Evolutionary conservation across 768 basidiomycete species (phyloP).

Genomic region (Boletus speciosus): DNA sequence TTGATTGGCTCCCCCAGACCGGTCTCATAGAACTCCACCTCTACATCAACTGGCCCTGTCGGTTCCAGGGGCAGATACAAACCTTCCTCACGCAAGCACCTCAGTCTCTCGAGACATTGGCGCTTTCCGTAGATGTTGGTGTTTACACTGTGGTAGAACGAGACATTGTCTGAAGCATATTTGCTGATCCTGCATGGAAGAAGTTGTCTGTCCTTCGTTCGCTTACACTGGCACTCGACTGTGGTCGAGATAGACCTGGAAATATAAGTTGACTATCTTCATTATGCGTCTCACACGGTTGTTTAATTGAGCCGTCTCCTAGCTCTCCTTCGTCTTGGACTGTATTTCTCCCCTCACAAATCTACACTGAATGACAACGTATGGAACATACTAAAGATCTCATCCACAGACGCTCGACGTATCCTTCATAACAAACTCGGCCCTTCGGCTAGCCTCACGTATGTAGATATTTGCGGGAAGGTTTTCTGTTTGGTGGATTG

Average conservation of each 20-base stretch:
- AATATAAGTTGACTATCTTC: background rate
- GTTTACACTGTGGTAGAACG: rapidly evolving
- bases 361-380: background rate
- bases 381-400: too few species aligned
- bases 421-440: slow-evolving; percentile 1
- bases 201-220: slow-evolving; percentile 6
- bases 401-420: background rate
- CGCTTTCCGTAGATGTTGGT: background rate
- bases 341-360: background rate
- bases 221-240: background rate
- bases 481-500: slow-evolving; percentile 1
- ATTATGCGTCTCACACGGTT: background rate
- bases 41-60: too few species aligned
- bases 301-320: background rate
- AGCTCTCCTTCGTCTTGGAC: background rate
- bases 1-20: background rate
- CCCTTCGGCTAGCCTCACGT: background rate
- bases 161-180: background rate
- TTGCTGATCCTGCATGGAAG: slow-evolving; percentile 1
- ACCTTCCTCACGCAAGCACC: background rate
- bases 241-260: too few species aligned
- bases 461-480: background rate
- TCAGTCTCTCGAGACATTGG: background rate
- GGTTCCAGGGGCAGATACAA: too few species aligned
- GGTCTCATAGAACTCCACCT: slow-evolving; percentile 5